Evolutionary conservation across 768 basidiomycete genomes (phyloP).

Genomic region (Pleurotus ostreatus): DNA sequence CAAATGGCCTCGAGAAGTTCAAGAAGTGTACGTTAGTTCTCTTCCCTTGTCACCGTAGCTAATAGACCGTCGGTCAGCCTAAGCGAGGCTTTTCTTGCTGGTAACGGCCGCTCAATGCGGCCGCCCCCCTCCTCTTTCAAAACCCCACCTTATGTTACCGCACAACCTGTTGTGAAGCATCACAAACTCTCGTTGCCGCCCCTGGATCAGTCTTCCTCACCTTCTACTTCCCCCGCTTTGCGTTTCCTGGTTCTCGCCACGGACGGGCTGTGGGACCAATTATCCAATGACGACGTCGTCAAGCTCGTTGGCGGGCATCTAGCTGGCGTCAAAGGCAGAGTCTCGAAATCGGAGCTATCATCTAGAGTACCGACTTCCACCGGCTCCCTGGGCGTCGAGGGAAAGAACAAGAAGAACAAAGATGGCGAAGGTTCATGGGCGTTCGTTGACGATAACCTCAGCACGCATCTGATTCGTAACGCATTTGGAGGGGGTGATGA

Average conservation of each 20-base stretch:
- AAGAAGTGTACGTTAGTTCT: conserved; percentile 53
- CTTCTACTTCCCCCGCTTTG: conserved; percentile 29
- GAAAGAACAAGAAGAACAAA: conserved; percentile 45
- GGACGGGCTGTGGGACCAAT: conserved; percentile 75
- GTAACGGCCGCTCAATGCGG: conserved; percentile 57
- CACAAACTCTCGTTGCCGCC: conserved; percentile 58
- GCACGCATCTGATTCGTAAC: conserved; percentile 84
- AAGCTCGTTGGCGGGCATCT: conserved; percentile 82
- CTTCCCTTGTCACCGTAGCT: neutral
- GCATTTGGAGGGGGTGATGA: conserved; percentile 86
- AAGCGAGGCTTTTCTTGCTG: conserved; percentile 62
- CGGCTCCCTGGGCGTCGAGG: conserved; percentile 57
- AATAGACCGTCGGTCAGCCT: conserved; percentile 30
- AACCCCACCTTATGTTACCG: conserved; percentile 91
- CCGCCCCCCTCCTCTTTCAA: conserved; percentile 59
- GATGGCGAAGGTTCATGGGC: conserved; percentile 57
- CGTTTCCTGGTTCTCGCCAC: conserved; percentile 90
- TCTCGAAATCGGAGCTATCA: conserved; percentile 57
- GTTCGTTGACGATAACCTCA: conserved; percentile 75
- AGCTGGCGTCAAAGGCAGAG: conserved; percentile 59
- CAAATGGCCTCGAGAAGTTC: conserved; percentile 76
- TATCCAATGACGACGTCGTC: conserved; percentile 82
- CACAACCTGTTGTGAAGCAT: conserved; percentile 79
- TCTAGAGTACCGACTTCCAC: conserved; percentile 50
- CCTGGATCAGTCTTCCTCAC: conserved; percentile 19